Evolutionary conservation across 2,329 filamentous ascomycete genomes (phyloP).

Genomic region (Penicillium crustosum): DNA sequence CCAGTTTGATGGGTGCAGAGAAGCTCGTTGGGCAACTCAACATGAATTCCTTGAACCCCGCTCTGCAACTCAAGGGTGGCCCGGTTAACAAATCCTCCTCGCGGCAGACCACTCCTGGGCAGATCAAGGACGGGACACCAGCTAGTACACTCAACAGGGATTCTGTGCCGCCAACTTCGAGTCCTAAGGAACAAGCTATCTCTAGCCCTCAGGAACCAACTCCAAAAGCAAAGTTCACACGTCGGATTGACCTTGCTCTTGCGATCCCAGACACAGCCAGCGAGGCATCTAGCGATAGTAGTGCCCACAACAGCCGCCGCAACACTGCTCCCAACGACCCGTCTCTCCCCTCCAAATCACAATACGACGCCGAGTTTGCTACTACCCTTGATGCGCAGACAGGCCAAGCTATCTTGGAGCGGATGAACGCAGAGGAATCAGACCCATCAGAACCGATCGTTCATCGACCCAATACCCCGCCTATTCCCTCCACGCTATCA

Average conservation of each 20-base stretch:
- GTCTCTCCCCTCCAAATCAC: conserved; percentile 10
- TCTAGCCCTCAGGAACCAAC: conserved; percentile 28
- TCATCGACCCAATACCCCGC: conserved; percentile 17
- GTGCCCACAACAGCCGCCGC: conserved; percentile 11
- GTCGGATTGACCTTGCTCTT: conserved; percentile 40
- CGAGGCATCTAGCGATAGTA: conserved; percentile 32
- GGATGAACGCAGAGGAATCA: conserved; percentile 18
- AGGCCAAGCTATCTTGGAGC: conserved; percentile 33
- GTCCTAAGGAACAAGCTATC: conserved; percentile 12
- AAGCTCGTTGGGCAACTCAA: conserved; percentile 49
- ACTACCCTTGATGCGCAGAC: conserved; percentile 47
- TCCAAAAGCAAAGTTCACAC: conserved; percentile 37
- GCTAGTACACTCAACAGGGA: conserved; percentile 13
- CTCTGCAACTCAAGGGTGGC: conserved; percentile 31
- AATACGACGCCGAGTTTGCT: conserved; percentile 39
- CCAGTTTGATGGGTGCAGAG: conserved; percentile 51
- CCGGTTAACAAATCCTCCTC: conserved; percentile 31
- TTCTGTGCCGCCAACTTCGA: conserved; percentile 6
- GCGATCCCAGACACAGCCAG: conserved; percentile 41
- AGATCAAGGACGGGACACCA: conserved; percentile 20
- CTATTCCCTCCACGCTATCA: conserved; percentile 2
- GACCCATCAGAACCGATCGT: conserved; percentile 24
- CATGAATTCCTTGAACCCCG: conserved; percentile 47
- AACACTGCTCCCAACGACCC: background rate
- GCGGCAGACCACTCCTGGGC: conserved; percentile 34